Evolutionary conservation across 2,329 filamentous ascomycete genomes (phyloP), one percentile per base, ranked within the genome.

Genomic region (Nemania sp.): DNA sequence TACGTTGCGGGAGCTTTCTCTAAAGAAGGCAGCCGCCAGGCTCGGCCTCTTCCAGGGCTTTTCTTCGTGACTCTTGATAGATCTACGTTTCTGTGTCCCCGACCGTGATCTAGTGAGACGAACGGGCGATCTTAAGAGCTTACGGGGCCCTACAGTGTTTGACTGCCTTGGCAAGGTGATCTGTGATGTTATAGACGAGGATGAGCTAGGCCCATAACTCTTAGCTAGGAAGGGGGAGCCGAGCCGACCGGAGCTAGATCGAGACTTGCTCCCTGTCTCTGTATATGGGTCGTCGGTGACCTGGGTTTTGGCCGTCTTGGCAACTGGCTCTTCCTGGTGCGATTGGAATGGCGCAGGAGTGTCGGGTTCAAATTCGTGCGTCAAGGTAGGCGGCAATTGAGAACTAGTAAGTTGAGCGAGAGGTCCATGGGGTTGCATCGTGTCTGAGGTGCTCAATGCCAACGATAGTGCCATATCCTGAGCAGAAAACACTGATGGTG

Each of bases 401-500:
- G 85, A 85, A 62, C 80, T 80, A n/a, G 87, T 85, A 49, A 91
- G 82, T 72, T 87, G 86, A 2, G 89, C 88, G 62, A 92, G 74
- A 10, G 88, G 87, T 2, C 88, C 89, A 61, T 87, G 81, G 0
- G 85, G 86, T 72, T 90, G 86, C 89, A 92, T 91, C 1, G 85
- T 85, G 49, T 90, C 87, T 1, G 89, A 85, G 0, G 89, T 91
- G 79, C 87, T 89, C 32, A 90, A 80, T 1, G 85, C 83, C 60
- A 92, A 81, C 11, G 89, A 91, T 74, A 90, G 80, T 49, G 85
- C 83, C 84, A 92, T 89, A 69, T 90, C 89, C 47, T 86, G 84
- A 11, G 85, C 86, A 1, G 84, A 87, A 75, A 91, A 91, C 11
- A 86, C 79, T 1, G 84, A 84, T 3, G 81, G 69, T 59, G 82